Conservation (phyloP, 345 rosid genomes). For the Arabis hirsuta region DNA sequence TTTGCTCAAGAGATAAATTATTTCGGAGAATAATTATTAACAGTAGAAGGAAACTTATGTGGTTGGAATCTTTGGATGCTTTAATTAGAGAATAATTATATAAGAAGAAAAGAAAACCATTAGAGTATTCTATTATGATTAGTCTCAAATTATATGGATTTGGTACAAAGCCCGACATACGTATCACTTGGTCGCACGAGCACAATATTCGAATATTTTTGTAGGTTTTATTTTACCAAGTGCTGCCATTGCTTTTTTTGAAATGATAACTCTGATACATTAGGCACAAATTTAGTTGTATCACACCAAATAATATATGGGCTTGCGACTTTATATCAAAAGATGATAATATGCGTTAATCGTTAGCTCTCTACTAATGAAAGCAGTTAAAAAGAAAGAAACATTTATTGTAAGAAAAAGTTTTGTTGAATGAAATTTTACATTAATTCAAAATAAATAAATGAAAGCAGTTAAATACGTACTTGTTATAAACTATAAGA, state of each 20-base stretch:
- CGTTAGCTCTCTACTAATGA: background rate
- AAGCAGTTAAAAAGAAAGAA: background rate
- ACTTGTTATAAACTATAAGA: too few relatives aligned
- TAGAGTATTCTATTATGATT: background rate
- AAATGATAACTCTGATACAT: too few relatives aligned
- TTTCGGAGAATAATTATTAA: background rate
- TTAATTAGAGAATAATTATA: background rate
- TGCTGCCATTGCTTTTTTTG: background rate
- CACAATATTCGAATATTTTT: slow-evolving; percentile 34
- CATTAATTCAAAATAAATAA: background rate
- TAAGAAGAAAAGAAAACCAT: background rate
- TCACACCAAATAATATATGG: background rate
- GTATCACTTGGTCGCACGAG: slow-evolving; percentile 31
- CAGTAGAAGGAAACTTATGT: background rate
- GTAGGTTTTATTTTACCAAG: background rate
- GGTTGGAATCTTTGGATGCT: slow-evolving; percentile 1
- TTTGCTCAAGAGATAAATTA: background rate
- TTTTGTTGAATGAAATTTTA: too few relatives aligned
- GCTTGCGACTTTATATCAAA: background rate
- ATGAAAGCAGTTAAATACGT: background rate
- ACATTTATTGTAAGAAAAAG: too few relatives aligned
- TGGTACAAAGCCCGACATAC: slow-evolving; percentile 27
- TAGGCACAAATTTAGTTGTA: background rate
- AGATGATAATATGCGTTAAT: slow-evolving; percentile 2
- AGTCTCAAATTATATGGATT: background rate